Base-by-base conservation (phyloP, 1,284 basidiomycete genomes). In the Schizophyllum amplum region DNA sequence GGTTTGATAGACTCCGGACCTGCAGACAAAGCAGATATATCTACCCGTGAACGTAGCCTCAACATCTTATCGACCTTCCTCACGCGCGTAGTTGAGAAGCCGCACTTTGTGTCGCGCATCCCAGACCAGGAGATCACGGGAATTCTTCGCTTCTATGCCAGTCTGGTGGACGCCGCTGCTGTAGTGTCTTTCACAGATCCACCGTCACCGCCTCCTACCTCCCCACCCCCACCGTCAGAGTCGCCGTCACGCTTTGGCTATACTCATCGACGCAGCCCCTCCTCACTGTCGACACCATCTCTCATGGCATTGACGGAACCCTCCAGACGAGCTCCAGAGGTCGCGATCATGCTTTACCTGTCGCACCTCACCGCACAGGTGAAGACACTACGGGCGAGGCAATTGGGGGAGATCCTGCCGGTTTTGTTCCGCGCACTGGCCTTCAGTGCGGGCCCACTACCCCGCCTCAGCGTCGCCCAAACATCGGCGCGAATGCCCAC, bases 391-490 rank as follows among this genome's bases (percentile, higher is more conserved):
- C 75, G 82, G 4, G 78, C 80, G 5, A 69, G 69, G 17, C 75
- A 78, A 62, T 76, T 90, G 49, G 67, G 72, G 6, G 64, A 70
- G 49, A 80, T 89, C 54, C 71, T 90, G n/a, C 83, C 85, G 0
- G 71, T 85, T 24, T 77, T 90, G n/a, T 87, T 88, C 63, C 83
- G 84, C 22, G 78, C 79, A 21, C 75, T 87, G 17, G 80, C 84
- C 0, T 82, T 80, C 62, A 84, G 80, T 64, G 72, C 81, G 7
- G 77, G 81, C 4, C 80, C 84, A 0, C 75, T 90, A 24, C 84
- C 87, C 33, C 79, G 83, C 6, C 69, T 90, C 5, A 81, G 84
- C 9, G 71, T 87, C 24, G 66, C 70, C 58, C 67, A 69, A 49
- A 60, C 69, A 20, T 61, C 67, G 49, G 72, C 72, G 59, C 67